Percentiles rank a stretch among this genome's conserved stretches.
Conservation (phyloP, 176 grass and related monocot species). For the Oryza glumipatula region DNA sequence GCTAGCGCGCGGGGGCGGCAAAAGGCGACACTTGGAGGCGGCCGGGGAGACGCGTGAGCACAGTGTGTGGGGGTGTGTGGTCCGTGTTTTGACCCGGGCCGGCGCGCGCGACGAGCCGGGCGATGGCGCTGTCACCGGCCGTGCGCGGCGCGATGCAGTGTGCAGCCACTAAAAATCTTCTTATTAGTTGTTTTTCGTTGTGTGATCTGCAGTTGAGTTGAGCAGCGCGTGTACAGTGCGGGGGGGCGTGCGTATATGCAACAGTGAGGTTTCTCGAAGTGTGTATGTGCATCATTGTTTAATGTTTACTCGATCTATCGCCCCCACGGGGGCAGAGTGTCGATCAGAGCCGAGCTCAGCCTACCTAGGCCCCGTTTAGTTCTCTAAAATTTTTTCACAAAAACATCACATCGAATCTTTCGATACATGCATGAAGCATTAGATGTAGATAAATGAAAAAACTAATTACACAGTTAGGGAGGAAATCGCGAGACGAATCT, state of each 20-base stretch:
- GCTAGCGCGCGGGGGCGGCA: not conserved
- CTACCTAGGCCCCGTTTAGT: no score
- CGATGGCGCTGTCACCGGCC: slow-evolving; percentile 2
- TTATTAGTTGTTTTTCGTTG: no score
- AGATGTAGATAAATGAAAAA: no score
- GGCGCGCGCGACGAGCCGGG: not conserved
- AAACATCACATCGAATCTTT: no score
- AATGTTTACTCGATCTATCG: not conserved
- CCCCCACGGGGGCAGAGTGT: not conserved
- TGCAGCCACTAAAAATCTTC: not conserved
- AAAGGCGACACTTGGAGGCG: slow-evolving; percentile 52
- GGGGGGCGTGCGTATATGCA: not conserved
- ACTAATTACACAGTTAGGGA: no score
- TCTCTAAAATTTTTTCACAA: no score
- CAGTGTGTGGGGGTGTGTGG: not conserved
- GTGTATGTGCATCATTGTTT: not conserved
- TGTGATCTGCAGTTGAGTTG: not conserved
- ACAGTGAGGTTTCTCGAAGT: slow-evolving; percentile 29
- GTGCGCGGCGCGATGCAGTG: slow-evolving; percentile 29
- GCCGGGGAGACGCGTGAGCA: slow-evolving; percentile 6
- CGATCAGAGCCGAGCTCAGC: not conserved
- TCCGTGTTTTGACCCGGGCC: slow-evolving; percentile 32
- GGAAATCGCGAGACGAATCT: no score
- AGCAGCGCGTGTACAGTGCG: not conserved
- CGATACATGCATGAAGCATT: no score